Percentiles rank a stretch among this genome's conserved stretches.
Conservation (phyloP, 345 rosid genomes). For the Euphorbia tirucalli region DNA sequence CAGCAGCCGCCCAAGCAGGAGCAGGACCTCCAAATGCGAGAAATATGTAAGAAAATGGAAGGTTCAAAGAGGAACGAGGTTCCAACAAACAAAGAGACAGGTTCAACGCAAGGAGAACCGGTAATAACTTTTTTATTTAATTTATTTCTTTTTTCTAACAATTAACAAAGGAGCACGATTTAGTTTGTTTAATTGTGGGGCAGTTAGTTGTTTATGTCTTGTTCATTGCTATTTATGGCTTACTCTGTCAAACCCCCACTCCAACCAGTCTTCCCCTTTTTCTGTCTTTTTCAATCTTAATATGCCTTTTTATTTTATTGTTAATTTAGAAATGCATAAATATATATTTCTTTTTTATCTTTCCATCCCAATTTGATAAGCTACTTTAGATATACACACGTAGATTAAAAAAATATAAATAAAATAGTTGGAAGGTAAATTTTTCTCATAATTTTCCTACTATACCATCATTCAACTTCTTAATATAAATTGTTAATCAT, state of each 20-base stretch:
- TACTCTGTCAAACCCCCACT: constrained; percentile 11
- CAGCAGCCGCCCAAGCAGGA: constrained; percentile 15
- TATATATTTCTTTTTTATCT: too few species aligned
- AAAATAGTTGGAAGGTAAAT: too few species aligned
- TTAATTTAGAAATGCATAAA: too few species aligned
- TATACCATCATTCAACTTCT: too few species aligned
- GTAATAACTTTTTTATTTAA: not conserved
- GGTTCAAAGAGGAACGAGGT: not conserved
- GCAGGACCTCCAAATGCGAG: constrained; percentile 14
- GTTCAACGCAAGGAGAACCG: constrained; percentile 13
- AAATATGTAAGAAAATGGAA: constrained; percentile 1
- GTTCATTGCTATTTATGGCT: not conserved
- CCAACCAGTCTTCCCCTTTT: not conserved
- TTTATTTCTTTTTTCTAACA: not conserved
- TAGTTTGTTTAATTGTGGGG: not conserved
- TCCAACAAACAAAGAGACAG: constrained; percentile 6
- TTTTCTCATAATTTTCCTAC: too few species aligned
- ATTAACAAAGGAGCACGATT: not conserved
- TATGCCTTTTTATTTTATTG: too few species aligned
- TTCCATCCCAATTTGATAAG: too few species aligned
- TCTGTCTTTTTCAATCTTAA: too few species aligned
- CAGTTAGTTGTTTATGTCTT: not conserved
- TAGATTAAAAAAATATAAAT: too few species aligned
- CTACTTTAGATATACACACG: too few species aligned
- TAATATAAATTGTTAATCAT: too few species aligned